Percentiles rank a stretch among this genome's conserved stretches.
These are phyloP conservation scores for Schwanniomyces polymorphus DNA, from an alignment of 805 yeast genomes.

Conservation along the genomic window DNA sequence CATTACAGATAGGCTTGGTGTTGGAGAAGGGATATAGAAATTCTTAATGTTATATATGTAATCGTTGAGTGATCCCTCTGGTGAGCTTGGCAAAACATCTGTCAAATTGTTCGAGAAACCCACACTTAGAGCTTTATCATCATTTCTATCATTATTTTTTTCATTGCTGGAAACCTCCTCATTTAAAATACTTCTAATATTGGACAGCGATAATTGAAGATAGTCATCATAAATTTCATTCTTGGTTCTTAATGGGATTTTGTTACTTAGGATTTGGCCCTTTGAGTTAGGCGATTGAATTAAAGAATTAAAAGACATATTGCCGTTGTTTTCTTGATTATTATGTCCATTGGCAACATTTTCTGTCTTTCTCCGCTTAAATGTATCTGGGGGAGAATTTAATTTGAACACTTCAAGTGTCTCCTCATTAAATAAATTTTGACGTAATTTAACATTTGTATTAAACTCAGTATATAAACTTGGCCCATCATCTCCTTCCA, in stretches of 20 bases:
- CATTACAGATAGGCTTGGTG: conserved; percentile 16
- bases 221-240: too few relatives aligned
- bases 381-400: neutral
- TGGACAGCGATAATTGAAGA: neutral
- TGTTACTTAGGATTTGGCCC: too few relatives aligned
- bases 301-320: neutral
- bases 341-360: too few relatives aligned
- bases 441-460: neutral
- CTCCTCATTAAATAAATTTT: neutral
- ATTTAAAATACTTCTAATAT: neutral
- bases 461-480: neutral
- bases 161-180: conserved; percentile 6
- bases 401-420: neutral
- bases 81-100: neutral
- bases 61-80: neutral
- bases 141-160: conserved; percentile 2
- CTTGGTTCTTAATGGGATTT: too few relatives aligned
- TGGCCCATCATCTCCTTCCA: neutral
- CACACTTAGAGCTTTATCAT: neutral
- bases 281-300: neutral
- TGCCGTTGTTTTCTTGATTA: neutral
- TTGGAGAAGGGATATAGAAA: conserved; percentile 26
- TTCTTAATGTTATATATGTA: conserved; percentile 17
- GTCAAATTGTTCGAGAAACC: neutral
- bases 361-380: neutral